Evolutionary conservation across 768 basidiomycete species (phyloP).

Genomic region (Collybia sp.): DNA sequence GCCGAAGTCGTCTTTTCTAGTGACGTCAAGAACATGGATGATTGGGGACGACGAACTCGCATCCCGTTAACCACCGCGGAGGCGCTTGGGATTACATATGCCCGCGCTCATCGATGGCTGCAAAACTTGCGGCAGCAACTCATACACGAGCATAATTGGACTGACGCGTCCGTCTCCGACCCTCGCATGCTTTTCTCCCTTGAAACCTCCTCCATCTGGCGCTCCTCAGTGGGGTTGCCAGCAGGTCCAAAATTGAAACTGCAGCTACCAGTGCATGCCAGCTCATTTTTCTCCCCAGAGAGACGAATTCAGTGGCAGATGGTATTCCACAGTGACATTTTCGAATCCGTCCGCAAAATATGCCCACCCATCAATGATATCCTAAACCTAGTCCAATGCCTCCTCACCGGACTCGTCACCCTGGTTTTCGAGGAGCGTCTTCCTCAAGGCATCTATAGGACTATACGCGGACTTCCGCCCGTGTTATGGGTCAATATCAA

Average conservation of each 20-base stretch:
- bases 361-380: constrained; percentile 68
- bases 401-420: constrained; percentile 68
- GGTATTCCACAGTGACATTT: constrained; percentile 80
- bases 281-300: constrained; percentile 83
- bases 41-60: constrained; percentile 73
- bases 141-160: constrained; percentile 67
- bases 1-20: constrained; percentile 73
- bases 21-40: constrained; percentile 78
- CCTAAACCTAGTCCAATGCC: constrained; percentile 63
- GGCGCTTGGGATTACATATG: constrained; percentile 75
- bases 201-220: constrained; percentile 75
- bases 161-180: constrained; percentile 55
- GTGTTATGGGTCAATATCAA: constrained; percentile 74
- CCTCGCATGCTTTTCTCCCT: constrained; percentile 74
- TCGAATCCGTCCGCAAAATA: constrained; percentile 65
- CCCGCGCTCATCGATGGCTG: constrained; percentile 76
- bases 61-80: constrained; percentile 83
- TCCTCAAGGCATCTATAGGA: constrained; percentile 66
- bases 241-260: constrained; percentile 70
- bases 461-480: constrained; percentile 73
- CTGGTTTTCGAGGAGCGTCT: constrained; percentile 72
- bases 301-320: constrained; percentile 85
- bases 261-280: constrained; percentile 73
- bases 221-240: constrained; percentile 70
- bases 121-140: constrained; percentile 57